phyloP scores from a whole-genome alignment of 768 basidiomycete genomes.

The Vararia minispora region DNA sequence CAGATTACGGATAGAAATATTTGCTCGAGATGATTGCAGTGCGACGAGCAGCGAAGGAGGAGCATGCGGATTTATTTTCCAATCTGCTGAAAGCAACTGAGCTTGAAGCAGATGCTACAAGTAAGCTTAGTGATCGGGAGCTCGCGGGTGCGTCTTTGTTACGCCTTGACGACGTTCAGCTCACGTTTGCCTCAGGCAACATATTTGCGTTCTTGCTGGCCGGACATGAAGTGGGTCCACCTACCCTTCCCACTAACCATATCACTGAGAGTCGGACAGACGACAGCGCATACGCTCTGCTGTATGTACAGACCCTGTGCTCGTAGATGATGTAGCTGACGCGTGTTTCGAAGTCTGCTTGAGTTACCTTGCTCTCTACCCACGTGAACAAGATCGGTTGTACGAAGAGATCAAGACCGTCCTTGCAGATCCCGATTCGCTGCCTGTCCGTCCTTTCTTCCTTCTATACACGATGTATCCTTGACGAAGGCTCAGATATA shows the following conservation, averaged over 20 bases:
- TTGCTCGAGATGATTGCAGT: slow-evolving; percentile 19
- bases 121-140: slow-evolving; percentile 16
- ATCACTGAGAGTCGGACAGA: no score
- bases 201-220: slow-evolving; percentile 24
- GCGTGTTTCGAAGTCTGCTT: no score
- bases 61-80: slow-evolving; percentile 18
- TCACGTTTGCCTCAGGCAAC: slow-evolving; percentile 13
- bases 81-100: slow-evolving; percentile 15
- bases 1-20: slow-evolving; percentile 14
- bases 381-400: slow-evolving; percentile 30
- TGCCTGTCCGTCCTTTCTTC: slow-evolving; percentile 3
- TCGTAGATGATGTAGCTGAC: no score
- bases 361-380: slow-evolving; percentile 31
- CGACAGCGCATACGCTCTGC: slow-evolving; percentile 26
- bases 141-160: slow-evolving; percentile 8
- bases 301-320: no score
- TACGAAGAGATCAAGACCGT: slow-evolving; percentile 24
- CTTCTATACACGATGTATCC: no score
- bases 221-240: slow-evolving; percentile 20
- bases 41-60: slow-evolving; percentile 8
- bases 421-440: slow-evolving; percentile 19
- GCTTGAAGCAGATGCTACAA: slow-evolving; percentile 12
- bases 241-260: no score
- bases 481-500: slow-evolving; percentile 14
- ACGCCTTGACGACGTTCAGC: no score